Evolutionary conservation across 495 filamentous ascomycete genomes (phyloP).

Genomic region (Tuber microsphaerosporum): DNA sequence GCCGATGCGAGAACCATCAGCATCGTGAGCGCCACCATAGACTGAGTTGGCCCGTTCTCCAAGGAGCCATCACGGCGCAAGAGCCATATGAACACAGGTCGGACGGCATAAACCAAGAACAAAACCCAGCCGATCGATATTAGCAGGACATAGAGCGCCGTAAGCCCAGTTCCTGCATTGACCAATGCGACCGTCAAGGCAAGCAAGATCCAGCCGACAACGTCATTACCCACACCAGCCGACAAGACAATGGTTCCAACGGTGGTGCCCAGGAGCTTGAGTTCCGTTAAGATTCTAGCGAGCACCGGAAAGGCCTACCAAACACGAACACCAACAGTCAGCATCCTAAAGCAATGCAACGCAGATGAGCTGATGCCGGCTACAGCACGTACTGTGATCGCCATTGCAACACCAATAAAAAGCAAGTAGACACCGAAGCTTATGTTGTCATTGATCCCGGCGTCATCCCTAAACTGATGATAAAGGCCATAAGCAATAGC

Average conservation of each 20-base stretch:
- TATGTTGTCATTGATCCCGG: slow-evolving; percentile 53
- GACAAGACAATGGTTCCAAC: slow-evolving; percentile 89
- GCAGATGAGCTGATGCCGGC: neutral
- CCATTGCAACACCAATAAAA: slow-evolving; percentile 90
- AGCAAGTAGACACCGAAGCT: slow-evolving; percentile 77
- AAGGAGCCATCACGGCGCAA: slow-evolving; percentile 67
- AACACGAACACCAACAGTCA: slow-evolving; percentile 10
- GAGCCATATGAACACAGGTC: slow-evolving; percentile 69
- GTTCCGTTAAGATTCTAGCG: slow-evolving; percentile 86
- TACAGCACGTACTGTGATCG: slow-evolving; percentile 61
- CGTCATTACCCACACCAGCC: slow-evolving; percentile 92
- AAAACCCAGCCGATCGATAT: slow-evolving; percentile 67
- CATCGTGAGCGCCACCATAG: slow-evolving; percentile 74
- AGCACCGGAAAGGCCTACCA: slow-evolving; percentile 80
- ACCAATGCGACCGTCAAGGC: slow-evolving; percentile 91
- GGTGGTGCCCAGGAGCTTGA: slow-evolving; percentile 74
- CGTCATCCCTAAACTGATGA: slow-evolving; percentile 63
- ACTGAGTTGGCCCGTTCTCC: slow-evolving; percentile 84
- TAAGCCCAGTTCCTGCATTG: slow-evolving; percentile 75
- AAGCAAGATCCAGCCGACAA: slow-evolving; percentile 88
- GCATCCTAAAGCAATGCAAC: neutral
- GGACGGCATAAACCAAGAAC: slow-evolving; percentile 67
- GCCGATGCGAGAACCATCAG: slow-evolving; percentile 70
- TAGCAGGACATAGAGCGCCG: slow-evolving; percentile 80
- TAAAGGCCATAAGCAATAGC: slow-evolving; percentile 85